A percentile compares a stretch with the other conserved stretches of the same genome.
These are phyloP conservation scores for Herpetospermum pedunculosum DNA, from an alignment of 306 rosid species.

Conservation along the genomic window DNA sequence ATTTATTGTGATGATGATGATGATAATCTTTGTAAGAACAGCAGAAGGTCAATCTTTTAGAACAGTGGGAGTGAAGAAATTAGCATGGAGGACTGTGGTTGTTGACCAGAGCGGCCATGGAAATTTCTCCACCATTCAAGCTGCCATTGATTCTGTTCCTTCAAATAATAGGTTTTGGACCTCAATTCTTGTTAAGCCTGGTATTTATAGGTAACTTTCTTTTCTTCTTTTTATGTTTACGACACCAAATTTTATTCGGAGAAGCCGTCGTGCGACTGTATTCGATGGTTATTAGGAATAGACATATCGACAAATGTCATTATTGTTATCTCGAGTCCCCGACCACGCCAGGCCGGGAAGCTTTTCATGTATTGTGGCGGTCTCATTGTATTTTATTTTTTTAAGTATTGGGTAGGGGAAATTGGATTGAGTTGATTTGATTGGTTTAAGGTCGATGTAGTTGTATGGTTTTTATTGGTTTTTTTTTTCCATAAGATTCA, in stretches of 20 bases:
- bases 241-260: too few species aligned
- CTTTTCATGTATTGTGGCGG: too few species aligned
- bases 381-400: too few species aligned
- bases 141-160: slow-evolving; percentile 60
- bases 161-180: slow-evolving; percentile 41
- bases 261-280: too few species aligned
- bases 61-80: background rate
- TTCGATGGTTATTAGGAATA: too few species aligned
- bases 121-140: slow-evolving; percentile 45
- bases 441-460: too few species aligned
- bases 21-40: background rate
- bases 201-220: background rate
- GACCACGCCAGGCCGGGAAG: too few species aligned
- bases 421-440: too few species aligned
- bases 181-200: slow-evolving; percentile 20
- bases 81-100: slow-evolving; percentile 18
- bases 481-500: background rate
- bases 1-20: background rate
- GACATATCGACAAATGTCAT: too few species aligned
- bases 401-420: too few species aligned
- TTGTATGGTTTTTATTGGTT: background rate
- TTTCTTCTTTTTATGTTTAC: background rate
- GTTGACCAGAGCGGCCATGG: slow-evolving; percentile 44
- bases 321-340: too few species aligned
- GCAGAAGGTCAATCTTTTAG: slow-evolving; percentile 20